Evolutionary conservation across 2,329 filamentous ascomycete species (phyloP), one percentile per base, ranked within the genome.

Genomic region (Pseudogymnoascus destructans): DNA sequence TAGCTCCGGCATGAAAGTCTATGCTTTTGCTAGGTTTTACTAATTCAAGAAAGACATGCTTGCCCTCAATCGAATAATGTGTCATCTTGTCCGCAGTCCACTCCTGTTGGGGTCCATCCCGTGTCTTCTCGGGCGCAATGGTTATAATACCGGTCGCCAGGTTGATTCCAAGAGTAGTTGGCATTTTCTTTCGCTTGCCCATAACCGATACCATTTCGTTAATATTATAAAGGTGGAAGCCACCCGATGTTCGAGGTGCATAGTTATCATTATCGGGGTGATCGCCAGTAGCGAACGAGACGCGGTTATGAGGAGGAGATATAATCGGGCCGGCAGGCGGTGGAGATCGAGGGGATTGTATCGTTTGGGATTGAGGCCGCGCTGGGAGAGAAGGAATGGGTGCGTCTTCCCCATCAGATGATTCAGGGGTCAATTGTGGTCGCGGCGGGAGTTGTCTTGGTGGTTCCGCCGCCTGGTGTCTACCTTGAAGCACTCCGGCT

Each of bases 141-240:
- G 95, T 84, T 64, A 98, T 95, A 30, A 86, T 81, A 36, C 91
- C 91, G 13, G 89, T 95, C 54, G 86, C 84, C 59, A 93, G 77
- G 69, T 97, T 96, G 67, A 97, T 86, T n/a, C 92, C 92, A 35
- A 97, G 73, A 0, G 89, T 95, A n/a, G 90, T 95, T 1, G 92
- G 90, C 88, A 96, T 93, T 74, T 97, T 97, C 77, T 95, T 95
- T 67, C 88, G 86, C 75, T 95, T 95, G 59, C 92, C 92, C 82
- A 95, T 91, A 46, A 93, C 83, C n/a, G 90, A 92, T 3, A 95
- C 82, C 87, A 95, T 95, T 73, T 97, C 92, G 69, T 91, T 95
- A 66, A 97, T 91, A 66, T 95, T 96, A 73, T 96, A 97, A 71
- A 97, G 78, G 68, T 95, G 91, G 68, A 91, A 97, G 1, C 88